Percentiles rank a stretch among this genome's conserved stretches.
Evolutionary conservation across 2,329 filamentous ascomycete species (phyloP).

Genomic region (Penicillium sp.): DNA sequence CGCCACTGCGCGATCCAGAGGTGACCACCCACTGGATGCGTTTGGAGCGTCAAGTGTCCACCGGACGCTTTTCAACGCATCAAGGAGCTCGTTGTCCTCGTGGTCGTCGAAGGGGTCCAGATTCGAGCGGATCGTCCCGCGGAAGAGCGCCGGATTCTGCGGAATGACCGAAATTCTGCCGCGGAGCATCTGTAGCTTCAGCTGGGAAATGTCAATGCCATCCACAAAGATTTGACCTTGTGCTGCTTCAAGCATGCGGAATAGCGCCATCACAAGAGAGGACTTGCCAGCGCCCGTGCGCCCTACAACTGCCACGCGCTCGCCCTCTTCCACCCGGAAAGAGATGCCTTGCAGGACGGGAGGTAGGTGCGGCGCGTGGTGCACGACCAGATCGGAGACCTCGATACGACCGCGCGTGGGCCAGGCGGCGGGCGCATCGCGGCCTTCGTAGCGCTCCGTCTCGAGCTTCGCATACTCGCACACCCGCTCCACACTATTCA

Average conservation of each 20-base stretch:
- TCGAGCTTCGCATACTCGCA: slow-evolving; percentile 66
- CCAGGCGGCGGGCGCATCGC: slow-evolving; percentile 64
- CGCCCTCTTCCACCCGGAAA: slow-evolving; percentile 60
- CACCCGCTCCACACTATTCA: slow-evolving; percentile 71
- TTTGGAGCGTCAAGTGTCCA: slow-evolving; percentile 7
- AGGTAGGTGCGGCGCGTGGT: slow-evolving; percentile 63
- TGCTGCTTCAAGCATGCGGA: slow-evolving; percentile 18
- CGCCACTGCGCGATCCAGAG: slow-evolving; percentile 53
- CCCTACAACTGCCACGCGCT: slow-evolving; percentile 70
- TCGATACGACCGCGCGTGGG: slow-evolving; percentile 66
- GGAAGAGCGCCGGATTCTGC: slow-evolving; percentile 74
- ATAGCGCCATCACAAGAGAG: slow-evolving; percentile 18
- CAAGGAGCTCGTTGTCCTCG: slow-evolving; percentile 60
- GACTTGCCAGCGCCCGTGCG: slow-evolving; percentile 59
- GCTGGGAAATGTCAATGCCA: slow-evolving; percentile 43
- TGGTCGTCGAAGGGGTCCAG: slow-evolving; percentile 64
- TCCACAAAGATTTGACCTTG: slow-evolving; percentile 20
- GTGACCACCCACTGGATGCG: slow-evolving; percentile 45
- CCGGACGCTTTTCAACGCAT: slow-evolving; percentile 64
- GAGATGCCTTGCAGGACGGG: slow-evolving; percentile 64
- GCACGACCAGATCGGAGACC: slow-evolving; percentile 63
- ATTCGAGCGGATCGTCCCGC: slow-evolving; percentile 67
- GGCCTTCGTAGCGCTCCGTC: slow-evolving; percentile 57
- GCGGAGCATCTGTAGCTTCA: slow-evolving; percentile 48
- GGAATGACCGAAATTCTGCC: slow-evolving; percentile 71